A percentile compares a stretch with the other conserved stretches of the same genome.
These are phyloP conservation scores for Yamadazyma sp. DNA, from an alignment of 1,139 yeast species.

Conservation along the genomic window DNA sequence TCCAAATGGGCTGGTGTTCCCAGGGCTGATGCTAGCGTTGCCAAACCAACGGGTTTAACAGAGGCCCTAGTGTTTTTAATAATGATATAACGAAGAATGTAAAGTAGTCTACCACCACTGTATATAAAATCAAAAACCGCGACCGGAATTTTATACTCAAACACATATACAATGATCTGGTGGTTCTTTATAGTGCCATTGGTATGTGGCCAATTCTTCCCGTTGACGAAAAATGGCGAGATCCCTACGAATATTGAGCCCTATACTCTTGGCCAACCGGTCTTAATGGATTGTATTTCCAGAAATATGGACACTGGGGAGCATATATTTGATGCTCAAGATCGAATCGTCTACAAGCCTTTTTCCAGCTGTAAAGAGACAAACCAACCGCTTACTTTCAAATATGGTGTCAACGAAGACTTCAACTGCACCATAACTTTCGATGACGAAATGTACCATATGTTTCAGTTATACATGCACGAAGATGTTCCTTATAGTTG, in stretches of 20 bases:
- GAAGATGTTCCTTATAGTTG: constrained; percentile 79
- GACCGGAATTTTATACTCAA: background rate
- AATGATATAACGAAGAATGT: constrained; percentile 1
- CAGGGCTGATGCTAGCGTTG: constrained; percentile 39
- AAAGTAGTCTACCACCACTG: background rate
- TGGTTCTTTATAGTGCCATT: constrained; percentile 9
- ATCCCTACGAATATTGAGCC: constrained; percentile 38
- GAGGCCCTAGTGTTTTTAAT: too few species aligned
- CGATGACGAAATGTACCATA: constrained; percentile 67
- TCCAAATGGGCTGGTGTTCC: constrained; percentile 82
- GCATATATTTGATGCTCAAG: constrained; percentile 62
- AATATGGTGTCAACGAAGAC: constrained; percentile 54
- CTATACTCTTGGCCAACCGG: constrained; percentile 42
- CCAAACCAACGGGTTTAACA: too few species aligned
- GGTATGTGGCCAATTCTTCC: constrained; percentile 15
- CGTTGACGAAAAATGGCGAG: constrained; percentile 23
- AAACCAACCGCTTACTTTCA: constrained; percentile 53
- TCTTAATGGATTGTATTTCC: constrained; percentile 60
- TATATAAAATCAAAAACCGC: background rate
- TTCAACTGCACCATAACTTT: constrained; percentile 62
- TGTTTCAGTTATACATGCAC: constrained; percentile 73
- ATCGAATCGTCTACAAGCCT: constrained; percentile 55
- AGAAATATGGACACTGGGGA: constrained; percentile 76
- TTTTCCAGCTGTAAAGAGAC: constrained; percentile 70
- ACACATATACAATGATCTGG: constrained; percentile 4